phyloP scores from a whole-genome alignment of 352 stramenopile genomes.

The Plasmopara viticola region DNA sequence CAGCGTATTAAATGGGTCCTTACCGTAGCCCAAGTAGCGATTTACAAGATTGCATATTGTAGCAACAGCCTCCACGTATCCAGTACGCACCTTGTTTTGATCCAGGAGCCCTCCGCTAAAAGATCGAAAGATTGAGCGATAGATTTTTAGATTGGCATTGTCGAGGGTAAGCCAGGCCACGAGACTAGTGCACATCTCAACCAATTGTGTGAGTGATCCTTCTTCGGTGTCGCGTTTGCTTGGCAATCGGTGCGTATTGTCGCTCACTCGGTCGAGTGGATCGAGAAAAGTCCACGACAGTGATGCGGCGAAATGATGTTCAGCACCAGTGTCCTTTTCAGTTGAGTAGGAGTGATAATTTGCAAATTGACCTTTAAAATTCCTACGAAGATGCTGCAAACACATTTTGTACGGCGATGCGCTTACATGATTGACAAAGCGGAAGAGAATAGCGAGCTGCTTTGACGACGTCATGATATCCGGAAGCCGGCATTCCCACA shows the following conservation, averaged over 20 bases:
- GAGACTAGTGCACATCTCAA: too few species aligned
- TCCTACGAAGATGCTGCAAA: slow-evolving; percentile 25
- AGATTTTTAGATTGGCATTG: slow-evolving; percentile 21
- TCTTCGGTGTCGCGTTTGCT: slow-evolving; percentile 2
- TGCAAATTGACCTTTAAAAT: slow-evolving; percentile 19
- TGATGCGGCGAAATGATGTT: neutral
- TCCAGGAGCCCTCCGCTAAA: slow-evolving; percentile 25
- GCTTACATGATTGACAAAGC: slow-evolving; percentile 33
- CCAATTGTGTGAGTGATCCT: slow-evolving; percentile 8
- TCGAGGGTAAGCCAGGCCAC: slow-evolving; percentile 28
- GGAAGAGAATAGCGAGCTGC: slow-evolving; percentile 39
- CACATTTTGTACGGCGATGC: slow-evolving; percentile 22
- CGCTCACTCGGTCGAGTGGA: slow-evolving; percentile 3
- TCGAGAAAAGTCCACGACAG: slow-evolving; percentile 29
- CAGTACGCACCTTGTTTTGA: slow-evolving; percentile 21
- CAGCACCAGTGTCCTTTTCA: neutral
- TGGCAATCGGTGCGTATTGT: neutral
- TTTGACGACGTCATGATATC: slow-evolving; percentile 41
- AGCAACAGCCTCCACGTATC: too few species aligned
- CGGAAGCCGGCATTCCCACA: slow-evolving; percentile 38
- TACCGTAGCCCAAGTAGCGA: slow-evolving; percentile 14
- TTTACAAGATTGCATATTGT: slow-evolving; percentile 26
- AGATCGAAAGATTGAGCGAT: slow-evolving; percentile 22
- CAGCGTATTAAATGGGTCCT: slow-evolving; percentile 15
- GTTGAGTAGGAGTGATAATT: slow-evolving; percentile 3